Conservation (phyloP, 352 stramenopile species). For the Globisporangium lucens region DNA sequence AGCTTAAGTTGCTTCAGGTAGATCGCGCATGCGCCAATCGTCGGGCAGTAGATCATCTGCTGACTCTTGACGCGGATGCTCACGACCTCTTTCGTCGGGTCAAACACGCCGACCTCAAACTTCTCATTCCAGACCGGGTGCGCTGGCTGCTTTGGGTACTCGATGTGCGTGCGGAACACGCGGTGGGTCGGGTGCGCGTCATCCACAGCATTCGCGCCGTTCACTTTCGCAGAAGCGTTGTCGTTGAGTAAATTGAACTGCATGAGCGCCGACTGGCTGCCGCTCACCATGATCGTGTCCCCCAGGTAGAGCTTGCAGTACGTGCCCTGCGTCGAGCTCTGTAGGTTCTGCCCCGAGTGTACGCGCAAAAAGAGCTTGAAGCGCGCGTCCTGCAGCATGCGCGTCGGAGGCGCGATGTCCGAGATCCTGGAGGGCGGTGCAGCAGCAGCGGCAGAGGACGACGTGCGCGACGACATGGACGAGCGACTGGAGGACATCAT, state of each 20-base stretch:
- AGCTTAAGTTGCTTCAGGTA: slow-evolving; percentile 48
- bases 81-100: slow-evolving; percentile 48
- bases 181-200: slow-evolving; percentile 26
- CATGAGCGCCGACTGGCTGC: slow-evolving; percentile 22
- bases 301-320: slow-evolving; percentile 80
- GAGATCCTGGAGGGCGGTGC: neutral
- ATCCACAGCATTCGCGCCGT: slow-evolving; percentile 5
- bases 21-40: slow-evolving; percentile 56
- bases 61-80: slow-evolving; percentile 77
- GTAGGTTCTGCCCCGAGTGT: slow-evolving; percentile 53
- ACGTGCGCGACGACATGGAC: slow-evolving; percentile 22
- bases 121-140: slow-evolving; percentile 77
- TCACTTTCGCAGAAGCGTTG: neutral
- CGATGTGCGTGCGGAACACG: slow-evolving; percentile 60
- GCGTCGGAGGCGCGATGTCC: slow-evolving; percentile 11
- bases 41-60: slow-evolving; percentile 57
- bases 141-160: slow-evolving; percentile 23
- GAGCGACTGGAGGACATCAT: slow-evolving; percentile 13
- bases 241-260: slow-evolving; percentile 19
- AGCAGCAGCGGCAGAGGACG: neutral
- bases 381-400: slow-evolving; percentile 15
- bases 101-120: slow-evolving; percentile 53
- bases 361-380: slow-evolving; percentile 69
- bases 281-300: slow-evolving; percentile 42
- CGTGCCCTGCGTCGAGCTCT: slow-evolving; percentile 35